These are phyloP conservation scores for Paramecium bursaria DNA, from an alignment of 73 alveolate species.

Conservation along the genomic window DNA sequence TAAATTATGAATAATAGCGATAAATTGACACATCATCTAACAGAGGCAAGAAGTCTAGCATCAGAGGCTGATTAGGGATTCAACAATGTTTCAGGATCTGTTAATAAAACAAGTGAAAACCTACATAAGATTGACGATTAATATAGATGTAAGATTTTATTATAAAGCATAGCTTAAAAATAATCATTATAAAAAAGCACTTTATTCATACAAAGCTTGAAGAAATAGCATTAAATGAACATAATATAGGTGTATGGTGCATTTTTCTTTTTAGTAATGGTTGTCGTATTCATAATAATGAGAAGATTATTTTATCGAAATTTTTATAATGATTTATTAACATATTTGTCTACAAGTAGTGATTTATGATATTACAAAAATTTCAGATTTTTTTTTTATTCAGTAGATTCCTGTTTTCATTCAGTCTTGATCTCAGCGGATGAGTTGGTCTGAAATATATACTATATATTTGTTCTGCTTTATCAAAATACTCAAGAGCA, in stretches of 20 bases:
- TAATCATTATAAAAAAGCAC: constrained; percentile 15
- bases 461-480: constrained; percentile 44
- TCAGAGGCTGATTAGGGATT: constrained; percentile 21
- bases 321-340: constrained; percentile 19
- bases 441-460: constrained; percentile 15
- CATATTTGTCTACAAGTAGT: too few species aligned
- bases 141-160: constrained; percentile 27
- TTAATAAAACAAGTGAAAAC: neutral
- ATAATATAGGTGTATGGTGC: constrained; percentile 36
- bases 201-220: constrained; percentile 3
- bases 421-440: constrained; percentile 11
- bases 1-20: neutral
- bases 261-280: constrained; percentile 39
- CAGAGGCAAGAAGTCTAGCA: constrained; percentile 24
- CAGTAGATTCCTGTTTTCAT: too few species aligned
- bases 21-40: constrained; percentile 34
- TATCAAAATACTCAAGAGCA: constrained; percentile 7
- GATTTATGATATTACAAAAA: too few species aligned
- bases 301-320: constrained; percentile 50
- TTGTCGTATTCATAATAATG: constrained; percentile 36
- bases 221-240: constrained; percentile 24
- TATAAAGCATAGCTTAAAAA: constrained; percentile 28
- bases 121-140: neutral
- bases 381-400: too few species aligned
- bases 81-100: neutral